Evolutionary conservation across 371 early-diverging fungal species (phyloP), one percentile per base, ranked within the genome.

Genomic region (Batkoa obscura): DNA sequence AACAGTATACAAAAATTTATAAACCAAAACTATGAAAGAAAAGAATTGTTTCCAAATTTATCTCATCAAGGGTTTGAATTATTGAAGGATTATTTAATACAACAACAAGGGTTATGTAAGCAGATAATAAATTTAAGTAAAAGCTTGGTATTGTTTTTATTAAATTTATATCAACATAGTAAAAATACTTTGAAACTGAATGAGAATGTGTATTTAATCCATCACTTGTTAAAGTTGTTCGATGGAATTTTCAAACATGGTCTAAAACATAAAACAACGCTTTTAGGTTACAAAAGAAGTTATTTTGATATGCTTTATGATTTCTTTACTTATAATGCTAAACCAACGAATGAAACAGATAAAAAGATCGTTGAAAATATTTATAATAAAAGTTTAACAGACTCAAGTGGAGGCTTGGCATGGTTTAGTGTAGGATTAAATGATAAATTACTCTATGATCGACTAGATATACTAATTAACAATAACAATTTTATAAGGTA

Each of bases 251-350:
- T 53, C 36, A 17, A 35, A 39, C 53, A 53, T 41, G 53, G 53
- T 15, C 42, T 53, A 13, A 53, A 53, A 35, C 9, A 38, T 17
- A 53, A 53, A 38, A 36, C n/a, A 23, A 53, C 53, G 39, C 23
- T 17, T 17, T 12, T 39, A n/a, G 53, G 53, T 5, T 53, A 53
- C 30, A 6, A 17, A 13, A 53, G 39, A 34, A 36, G 38, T 39
- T 53, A 53, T 38, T 32, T 35, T 13, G 17, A 39, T 35, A 53
- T 53, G 53, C 17, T 53, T 53, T 17, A 8, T 6, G 53, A 53
- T 13, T 53, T 53, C 42, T 53, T 17, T 15, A 13, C 30, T 5
- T 23, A 10, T 6, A 2, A 36, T 37, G 37, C 8, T n/a, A 53
- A 38, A 5, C 32, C 35, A 37, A 23, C 23, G 23, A 35, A 37